A percentile compares a stretch with the other conserved stretches of the same genome.
Evolutionary conservation across 2,329 filamentous ascomycete species (phyloP).

Genomic region (Calonectria hongkongensis): DNA sequence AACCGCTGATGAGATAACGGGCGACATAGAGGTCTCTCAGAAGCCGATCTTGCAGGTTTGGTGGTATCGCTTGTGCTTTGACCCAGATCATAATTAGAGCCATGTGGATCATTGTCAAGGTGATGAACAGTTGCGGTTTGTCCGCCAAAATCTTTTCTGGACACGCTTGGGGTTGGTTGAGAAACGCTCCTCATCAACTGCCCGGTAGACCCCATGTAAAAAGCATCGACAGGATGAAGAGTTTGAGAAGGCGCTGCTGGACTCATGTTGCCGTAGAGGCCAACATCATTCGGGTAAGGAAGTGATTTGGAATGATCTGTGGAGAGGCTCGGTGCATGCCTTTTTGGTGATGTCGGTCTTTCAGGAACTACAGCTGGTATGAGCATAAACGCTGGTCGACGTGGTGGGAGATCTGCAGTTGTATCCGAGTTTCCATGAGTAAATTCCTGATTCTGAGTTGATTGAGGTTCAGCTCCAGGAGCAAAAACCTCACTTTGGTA

Average conservation of each 20-base stretch:
- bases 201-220: not conserved
- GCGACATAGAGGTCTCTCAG: not conserved
- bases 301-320: not conserved
- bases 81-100: too few species aligned
- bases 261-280: not conserved
- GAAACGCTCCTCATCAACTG: not conserved
- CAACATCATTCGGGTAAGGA: too few species aligned
- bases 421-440: too few species aligned
- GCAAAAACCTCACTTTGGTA: too few species aligned
- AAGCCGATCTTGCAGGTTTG: not conserved
- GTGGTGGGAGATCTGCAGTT: not conserved
- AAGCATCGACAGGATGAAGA: not conserved
- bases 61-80: too few species aligned
- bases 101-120: too few species aligned
- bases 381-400: not conserved
- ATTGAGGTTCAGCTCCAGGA: too few species aligned
- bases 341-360: not conserved
- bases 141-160: not conserved
- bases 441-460: too few species aligned
- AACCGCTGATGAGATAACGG: not conserved
- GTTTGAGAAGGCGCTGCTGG: not conserved
- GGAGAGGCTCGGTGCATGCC: not conserved
- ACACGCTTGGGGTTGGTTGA: not conserved
- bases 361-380: not conserved
- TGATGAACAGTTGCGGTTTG: not conserved